Base-by-base conservation (phyloP, 768 basidiomycete species). In the Trametes sanguinea region DNA sequence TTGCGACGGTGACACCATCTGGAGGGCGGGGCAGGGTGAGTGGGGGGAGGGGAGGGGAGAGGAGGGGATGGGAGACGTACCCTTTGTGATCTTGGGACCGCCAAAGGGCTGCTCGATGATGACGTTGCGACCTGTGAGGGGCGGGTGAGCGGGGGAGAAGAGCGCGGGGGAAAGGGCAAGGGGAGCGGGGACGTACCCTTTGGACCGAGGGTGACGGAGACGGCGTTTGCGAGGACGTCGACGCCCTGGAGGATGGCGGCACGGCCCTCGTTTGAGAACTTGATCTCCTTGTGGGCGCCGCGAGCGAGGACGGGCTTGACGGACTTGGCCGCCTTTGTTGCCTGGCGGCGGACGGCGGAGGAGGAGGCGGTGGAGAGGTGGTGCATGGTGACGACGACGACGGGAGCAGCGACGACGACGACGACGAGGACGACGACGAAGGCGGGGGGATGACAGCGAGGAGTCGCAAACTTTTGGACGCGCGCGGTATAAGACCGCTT, bases 1-100 rank as follows among this genome's bases (percentile, higher is more conserved):
- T 99, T 61, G 96, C 96, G 42, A 98, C 96, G 30, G 95, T 96
- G 17, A 97, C 96, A 86, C 95, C 96, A 75, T 98, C 94, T 93
- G 48, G 35, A 37, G 6, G 6, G 35, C 35, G 35, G 35, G n/a
- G 35, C 22, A 16, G 22, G 37, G n/a, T 13, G 51, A 16, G 60
- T 52, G 39, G 51, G 51, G n/a, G 11, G 29, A 22, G 13, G 27
- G 27, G 45, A 8, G 5, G 22, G 30, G 45, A 40, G 8, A 30
- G 10, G n/a, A 22, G 17, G 37, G 22, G 22, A 27, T 3, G 47
- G 5, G 47, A 30, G 10, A 76, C 83, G 53, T 60, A 92, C 92
- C 94, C 77, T 97, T 98, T 70, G 95, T 98, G 74, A 98, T 97
- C 80, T 97, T 95, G 52, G 92, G 91, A 37, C 90, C 88, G 65